These are phyloP conservation scores for Picochlorum sp. DNA, from an alignment of 139 green algal species.

Conservation along the genomic window DNA sequence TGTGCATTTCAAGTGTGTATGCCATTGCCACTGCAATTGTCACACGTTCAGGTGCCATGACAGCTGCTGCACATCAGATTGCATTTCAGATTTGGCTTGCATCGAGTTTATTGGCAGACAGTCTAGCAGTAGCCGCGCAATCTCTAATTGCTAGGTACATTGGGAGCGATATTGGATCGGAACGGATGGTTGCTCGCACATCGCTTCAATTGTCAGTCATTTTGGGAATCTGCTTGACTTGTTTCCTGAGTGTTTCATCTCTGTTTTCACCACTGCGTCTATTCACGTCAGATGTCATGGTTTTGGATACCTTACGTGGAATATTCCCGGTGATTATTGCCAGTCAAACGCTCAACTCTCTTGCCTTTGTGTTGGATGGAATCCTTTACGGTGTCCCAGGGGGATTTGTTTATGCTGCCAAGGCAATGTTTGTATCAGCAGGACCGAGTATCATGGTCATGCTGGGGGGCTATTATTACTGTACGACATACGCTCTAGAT, in stretches of 20 bases:
- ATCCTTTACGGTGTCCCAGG: constrained; percentile 26
- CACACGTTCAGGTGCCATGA: constrained; percentile 29
- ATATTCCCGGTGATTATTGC: constrained; percentile 34
- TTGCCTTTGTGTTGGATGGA: constrained; percentile 54
- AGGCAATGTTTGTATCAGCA: constrained; percentile 37
- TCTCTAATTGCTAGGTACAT: constrained; percentile 52
- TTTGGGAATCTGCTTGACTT: constrained; percentile 38
- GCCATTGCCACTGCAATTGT: constrained; percentile 48
- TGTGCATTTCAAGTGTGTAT: constrained; percentile 48
- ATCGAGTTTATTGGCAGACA: constrained; percentile 58
- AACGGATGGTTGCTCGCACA: constrained; percentile 19
- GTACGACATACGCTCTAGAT: background rate
- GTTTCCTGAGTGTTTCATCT: constrained; percentile 11
- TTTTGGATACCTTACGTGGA: constrained; percentile 29
- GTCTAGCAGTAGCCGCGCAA: constrained; percentile 71
- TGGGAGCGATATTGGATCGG: constrained; percentile 14
- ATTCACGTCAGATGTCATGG: constrained; percentile 48
- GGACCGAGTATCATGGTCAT: constrained; percentile 35
- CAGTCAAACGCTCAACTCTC: constrained; percentile 45
- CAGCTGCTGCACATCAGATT: constrained; percentile 58
- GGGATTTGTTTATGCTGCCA: constrained; percentile 37
- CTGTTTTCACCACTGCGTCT: constrained; percentile 3
- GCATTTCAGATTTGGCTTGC: constrained; percentile 71
- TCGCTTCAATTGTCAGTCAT: constrained; percentile 17
- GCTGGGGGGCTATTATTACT: constrained; percentile 6